Evolutionary conservation across 495 filamentous ascomycete genomes (phyloP), one percentile per base, ranked within the genome.

Genomic region (Podospora pseudopauciseta): DNA sequence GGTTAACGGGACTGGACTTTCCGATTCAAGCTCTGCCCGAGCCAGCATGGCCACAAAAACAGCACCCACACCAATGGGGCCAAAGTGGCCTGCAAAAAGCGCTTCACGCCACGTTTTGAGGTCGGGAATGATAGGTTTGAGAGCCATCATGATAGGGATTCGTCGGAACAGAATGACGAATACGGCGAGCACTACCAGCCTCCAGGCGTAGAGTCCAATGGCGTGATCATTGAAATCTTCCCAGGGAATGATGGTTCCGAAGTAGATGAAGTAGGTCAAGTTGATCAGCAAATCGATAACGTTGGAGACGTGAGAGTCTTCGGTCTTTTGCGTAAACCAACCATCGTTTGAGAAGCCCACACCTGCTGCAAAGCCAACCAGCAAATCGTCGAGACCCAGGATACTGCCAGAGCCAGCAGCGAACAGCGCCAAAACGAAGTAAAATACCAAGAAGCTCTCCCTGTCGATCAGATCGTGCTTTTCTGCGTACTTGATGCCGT

Each of bases 281-380:
- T 99, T 99, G 80, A 99, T 86, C 65, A 99, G 80, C 71, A 99
- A 79, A 83, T 99, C 96, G 76, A 99, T 97, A 78, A 99, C 96
- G 87, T 98, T 97, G 75, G 95, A 97, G 26, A 99, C 96, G 75
- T 97, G 94, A 1, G 96, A 92, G 73, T 99, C 96, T 75, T 99
- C 96, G 0, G 96, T 99, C 82, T 97, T 97, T 75, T 97, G 91
- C 13, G 90, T 92, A 75, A 98, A 99, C 96, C 96, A 99, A 65
- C 96, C 96, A 75, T 98, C 96, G 75, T 99, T 98, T 71, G 92
- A 96, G 82, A 99, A 99, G 27, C 95, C 96, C 27, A 98, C 94
- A 65, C 96, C 96, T 56, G 90, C 91, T 19, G 93, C 87, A 73
- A 99, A 99, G 54, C 96, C 96, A 55, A 99, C 92, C 28, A 99